Evolutionary conservation across 2,329 filamentous ascomycete species (phyloP).

Genomic region (Trichoderma pleuroti): DNA sequence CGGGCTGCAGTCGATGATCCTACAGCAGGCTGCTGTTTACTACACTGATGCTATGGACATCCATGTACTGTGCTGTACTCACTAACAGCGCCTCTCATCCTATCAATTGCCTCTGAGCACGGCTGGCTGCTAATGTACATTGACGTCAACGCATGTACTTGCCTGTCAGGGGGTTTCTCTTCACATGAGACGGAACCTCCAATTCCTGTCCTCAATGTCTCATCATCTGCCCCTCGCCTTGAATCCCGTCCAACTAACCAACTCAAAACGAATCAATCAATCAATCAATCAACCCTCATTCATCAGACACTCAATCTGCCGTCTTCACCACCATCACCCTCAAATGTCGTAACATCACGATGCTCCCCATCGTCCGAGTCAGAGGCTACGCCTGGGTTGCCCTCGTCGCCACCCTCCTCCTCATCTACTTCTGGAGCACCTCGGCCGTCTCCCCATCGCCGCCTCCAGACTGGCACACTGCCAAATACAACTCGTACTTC

Average conservation of each 20-base stretch:
- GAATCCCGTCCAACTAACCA: neutral
- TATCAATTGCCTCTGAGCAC: neutral
- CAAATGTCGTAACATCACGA: neutral
- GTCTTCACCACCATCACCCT: neutral
- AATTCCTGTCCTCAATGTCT: neutral
- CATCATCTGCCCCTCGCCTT: neutral
- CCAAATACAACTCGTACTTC: slow-evolving; percentile 27
- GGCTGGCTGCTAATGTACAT: neutral
- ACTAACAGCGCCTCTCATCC: neutral
- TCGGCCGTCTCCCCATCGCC: neutral
- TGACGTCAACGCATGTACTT: neutral
- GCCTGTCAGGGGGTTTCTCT: neutral
- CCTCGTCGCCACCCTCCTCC: neutral
- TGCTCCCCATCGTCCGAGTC: neutral
- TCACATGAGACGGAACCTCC: neutral
- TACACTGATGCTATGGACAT: neutral
- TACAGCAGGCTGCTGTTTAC: neutral
- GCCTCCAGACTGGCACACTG: slow-evolving; percentile 21
- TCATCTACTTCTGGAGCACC: slow-evolving; percentile 14
- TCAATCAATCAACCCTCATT: neutral
- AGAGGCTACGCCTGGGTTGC: slow-evolving; percentile 16
- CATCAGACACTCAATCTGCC: neutral
- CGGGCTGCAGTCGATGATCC: neutral
- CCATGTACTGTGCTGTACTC: neutral
- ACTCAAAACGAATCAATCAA: neutral